Percentiles rank a stretch among this genome's conserved stretches.
Evolutionary conservation across 345 rosid species (phyloP).

Genomic region (Citrus maxima): DNA sequence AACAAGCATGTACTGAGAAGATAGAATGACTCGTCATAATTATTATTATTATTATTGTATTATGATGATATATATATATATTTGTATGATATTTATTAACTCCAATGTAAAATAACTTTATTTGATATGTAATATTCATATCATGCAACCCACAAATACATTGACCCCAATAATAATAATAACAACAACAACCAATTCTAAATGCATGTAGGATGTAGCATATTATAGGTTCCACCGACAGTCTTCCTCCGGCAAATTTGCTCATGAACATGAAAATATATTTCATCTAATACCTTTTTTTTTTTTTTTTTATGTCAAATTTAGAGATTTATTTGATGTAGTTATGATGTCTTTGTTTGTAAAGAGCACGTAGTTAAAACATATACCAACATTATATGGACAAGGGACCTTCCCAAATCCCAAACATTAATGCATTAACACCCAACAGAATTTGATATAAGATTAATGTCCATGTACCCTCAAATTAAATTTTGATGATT

Average conservation of each 20-base stretch:
- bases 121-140: not conserved
- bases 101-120: not conserved
- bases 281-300: not conserved
- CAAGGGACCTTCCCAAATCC: not conserved
- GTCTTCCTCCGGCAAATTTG: not conserved
- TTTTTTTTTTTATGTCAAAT: not conserved
- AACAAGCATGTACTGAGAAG: too few relatives aligned
- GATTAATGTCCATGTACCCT: not conserved
- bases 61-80: too few relatives aligned
- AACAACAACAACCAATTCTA: not conserved
- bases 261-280: not conserved
- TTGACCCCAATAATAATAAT: not conserved
- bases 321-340: not conserved
- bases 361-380: not conserved
- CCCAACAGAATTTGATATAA: not conserved
- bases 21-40: too few relatives aligned
- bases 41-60: too few relatives aligned
- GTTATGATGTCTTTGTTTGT: slow-evolving; percentile 2
- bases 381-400: not conserved
- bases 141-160: not conserved
- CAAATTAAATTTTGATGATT: not conserved
- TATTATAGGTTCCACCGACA: not conserved
- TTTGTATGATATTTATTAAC: not conserved
- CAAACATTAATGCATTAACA: not conserved
- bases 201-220: not conserved